Conservation (phyloP, 495 filamentous ascomycete species). For the Oidiodendron maius region DNA sequence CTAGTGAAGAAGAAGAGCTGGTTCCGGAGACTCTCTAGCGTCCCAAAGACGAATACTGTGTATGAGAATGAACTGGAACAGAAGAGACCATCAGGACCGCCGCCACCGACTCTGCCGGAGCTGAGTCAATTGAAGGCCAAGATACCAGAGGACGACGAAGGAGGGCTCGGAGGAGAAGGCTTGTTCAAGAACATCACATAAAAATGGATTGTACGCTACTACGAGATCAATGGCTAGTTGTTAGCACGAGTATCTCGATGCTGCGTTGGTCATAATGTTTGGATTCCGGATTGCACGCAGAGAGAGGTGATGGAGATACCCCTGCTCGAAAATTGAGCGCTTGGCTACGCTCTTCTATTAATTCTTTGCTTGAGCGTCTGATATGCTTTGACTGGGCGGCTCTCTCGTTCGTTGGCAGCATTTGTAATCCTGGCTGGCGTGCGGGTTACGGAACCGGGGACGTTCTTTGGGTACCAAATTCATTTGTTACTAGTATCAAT, state of each 20-base stretch:
- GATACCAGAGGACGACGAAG: constrained; percentile 30
- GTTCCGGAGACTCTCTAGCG: constrained; percentile 17
- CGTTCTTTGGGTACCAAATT: constrained; percentile 11
- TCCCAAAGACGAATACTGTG: constrained; percentile 15
- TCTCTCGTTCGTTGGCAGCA: constrained; percentile 17
- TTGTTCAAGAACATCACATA: constrained; percentile 54
- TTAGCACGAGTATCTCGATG: constrained; percentile 12
- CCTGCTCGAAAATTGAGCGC: constrained; percentile 18
- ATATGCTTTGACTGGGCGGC: constrained; percentile 7
- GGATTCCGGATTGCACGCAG: constrained; percentile 1
- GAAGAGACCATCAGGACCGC: constrained; percentile 28
- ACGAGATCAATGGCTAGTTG: constrained; percentile 15
- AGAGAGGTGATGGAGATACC: constrained; percentile 18
- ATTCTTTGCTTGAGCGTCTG: not conserved
- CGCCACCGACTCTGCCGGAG: constrained; percentile 57
- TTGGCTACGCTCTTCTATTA: constrained; percentile 8
- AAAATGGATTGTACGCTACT: constrained; percentile 7
- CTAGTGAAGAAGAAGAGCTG: constrained; percentile 20
- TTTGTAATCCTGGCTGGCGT: constrained; percentile 18
- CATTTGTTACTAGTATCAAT: constrained; percentile 11
- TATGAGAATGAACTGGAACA: constrained; percentile 16
- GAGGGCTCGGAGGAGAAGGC: constrained; percentile 41
- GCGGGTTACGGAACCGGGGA: constrained; percentile 4
- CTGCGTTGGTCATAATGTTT: constrained; percentile 15
- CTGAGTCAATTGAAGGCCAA: constrained; percentile 46